A percentile compares a stretch with the other conserved stretches of the same genome.
phyloP scores from a whole-genome alignment of 2,329 filamentous ascomycete species.

The Xylariaceae sp. region DNA sequence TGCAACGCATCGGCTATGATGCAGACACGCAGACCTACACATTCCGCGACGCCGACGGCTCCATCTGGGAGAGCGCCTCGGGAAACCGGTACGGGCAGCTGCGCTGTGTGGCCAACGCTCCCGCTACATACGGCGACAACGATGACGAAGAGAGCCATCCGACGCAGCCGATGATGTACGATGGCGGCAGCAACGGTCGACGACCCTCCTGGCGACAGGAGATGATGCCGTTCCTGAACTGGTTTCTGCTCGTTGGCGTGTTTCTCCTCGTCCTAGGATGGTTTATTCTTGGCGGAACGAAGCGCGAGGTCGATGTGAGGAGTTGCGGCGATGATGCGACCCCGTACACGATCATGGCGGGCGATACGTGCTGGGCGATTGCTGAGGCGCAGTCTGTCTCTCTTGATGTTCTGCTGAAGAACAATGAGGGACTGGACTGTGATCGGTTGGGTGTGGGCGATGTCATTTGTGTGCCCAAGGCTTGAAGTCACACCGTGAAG shows the following conservation, averaged over 20 bases:
- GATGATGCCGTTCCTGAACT: constrained; percentile 53
- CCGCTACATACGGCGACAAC: constrained; percentile 18
- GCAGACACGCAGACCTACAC: constrained; percentile 45
- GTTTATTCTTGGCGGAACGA: constrained; percentile 38
- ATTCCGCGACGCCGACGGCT: constrained; percentile 40
- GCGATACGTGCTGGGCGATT: constrained; percentile 52
- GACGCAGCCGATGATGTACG: constrained; percentile 20
- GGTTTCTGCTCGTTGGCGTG: constrained; percentile 49
- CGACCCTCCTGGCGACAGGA: constrained; percentile 45
- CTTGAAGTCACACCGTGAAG: not conserved
- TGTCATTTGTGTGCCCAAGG: constrained; percentile 42
- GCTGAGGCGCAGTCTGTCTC: constrained; percentile 38
- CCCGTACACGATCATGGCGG: constrained; percentile 39
- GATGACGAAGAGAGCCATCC: constrained; percentile 22
- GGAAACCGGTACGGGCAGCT: constrained; percentile 44
- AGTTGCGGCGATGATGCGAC: constrained; percentile 31
- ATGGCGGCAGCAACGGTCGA: constrained; percentile 5
- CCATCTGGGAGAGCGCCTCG: constrained; percentile 41
- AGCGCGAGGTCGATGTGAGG: constrained; percentile 15
- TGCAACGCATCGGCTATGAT: constrained; percentile 47
- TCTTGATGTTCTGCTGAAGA: constrained; percentile 41
- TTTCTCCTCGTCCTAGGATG: constrained; percentile 47
- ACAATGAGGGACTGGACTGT: constrained; percentile 46
- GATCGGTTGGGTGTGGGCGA: constrained; percentile 39
- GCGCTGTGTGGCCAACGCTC: constrained; percentile 21